Evolutionary conservation across 1,139 yeast genomes (phyloP), one percentile per base, ranked within the genome.

Genomic region (Wickerhamomyces sp.): DNA sequence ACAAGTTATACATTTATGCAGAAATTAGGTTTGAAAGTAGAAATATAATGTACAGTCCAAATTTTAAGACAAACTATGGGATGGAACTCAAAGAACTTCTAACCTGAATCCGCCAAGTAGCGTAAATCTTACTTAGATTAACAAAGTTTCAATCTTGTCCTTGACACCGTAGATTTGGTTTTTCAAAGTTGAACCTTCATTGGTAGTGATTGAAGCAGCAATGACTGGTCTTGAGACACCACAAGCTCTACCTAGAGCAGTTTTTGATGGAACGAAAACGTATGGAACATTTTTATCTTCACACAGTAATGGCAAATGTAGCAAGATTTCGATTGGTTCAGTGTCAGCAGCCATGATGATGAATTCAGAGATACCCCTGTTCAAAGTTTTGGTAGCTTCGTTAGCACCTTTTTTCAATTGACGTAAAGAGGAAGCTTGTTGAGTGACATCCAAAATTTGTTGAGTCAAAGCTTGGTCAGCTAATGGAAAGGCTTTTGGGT

Each of bases 331-430:
- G 66, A 94, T 91, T 63, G 99, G 99, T 73, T 93, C 96, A 62
- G 99, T 89, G 70, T 94, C 99, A 62, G 99, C 99, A 61, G 99
- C 99, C 97, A 94, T 90, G 75, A 94, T 89, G 73, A 94, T 91
- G 80, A 94, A 93, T 76, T 93, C 99, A 62, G 97, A 87, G 66
- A 94, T 93, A 82, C 99, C 99, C 79, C 99, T 89, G 86, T 94
- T 93, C 75, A 93, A 82, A 63, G 99, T 93, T 81, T 94, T 93
- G 76, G 99, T 94, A 63, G 99, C 96, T 76, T 93, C 99, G 72
- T 94, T 93, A 58, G 99, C 99, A 72, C 99, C 99, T 75, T 93
- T 93, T 81, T 94, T 93, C 72, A 93, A 83, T 75, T 94, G 99
- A 78, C 98, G 90, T 72, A 93, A 82, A 76, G 88, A 91, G 64